Conservation (phyloP, 257 asterid genomes). For the Solanum pimpinellifolium region DNA sequence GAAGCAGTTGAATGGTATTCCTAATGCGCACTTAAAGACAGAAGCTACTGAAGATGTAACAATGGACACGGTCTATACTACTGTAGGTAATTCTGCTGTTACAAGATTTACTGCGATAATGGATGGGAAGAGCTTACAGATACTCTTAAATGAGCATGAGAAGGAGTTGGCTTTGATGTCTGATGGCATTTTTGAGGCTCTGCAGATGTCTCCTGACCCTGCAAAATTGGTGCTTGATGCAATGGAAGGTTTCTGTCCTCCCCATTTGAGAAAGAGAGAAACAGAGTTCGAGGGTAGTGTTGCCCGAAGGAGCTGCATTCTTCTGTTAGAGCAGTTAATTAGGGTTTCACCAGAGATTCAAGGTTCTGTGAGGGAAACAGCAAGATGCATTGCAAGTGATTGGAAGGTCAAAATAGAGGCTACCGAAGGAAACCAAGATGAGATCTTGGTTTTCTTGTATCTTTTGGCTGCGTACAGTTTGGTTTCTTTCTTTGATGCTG, state of each 20-base stretch:
- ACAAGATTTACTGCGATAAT: constrained; percentile 17
- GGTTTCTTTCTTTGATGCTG: constrained; percentile 18
- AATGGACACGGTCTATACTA: neutral
- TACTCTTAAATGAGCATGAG: constrained; percentile 27
- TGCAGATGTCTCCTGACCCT: constrained; percentile 34
- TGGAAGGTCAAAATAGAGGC: constrained; percentile 32
- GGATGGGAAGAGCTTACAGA: constrained; percentile 40
- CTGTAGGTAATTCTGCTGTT: neutral
- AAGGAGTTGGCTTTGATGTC: constrained; percentile 23
- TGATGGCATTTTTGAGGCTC: constrained; percentile 27
- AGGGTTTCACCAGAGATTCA: constrained; percentile 14
- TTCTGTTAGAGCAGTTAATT: constrained; percentile 28
- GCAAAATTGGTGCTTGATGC: constrained; percentile 49
- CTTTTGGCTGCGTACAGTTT: constrained; percentile 29
- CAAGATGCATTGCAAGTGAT: constrained; percentile 24
- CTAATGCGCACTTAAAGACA: neutral
- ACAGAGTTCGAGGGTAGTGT: constrained; percentile 4
- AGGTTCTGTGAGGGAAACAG: constrained; percentile 19
- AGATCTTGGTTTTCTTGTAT: constrained; percentile 31
- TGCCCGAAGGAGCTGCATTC: constrained; percentile 18
- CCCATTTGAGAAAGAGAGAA: constrained; percentile 11
- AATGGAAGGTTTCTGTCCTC: constrained; percentile 32
- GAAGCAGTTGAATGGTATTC: neutral
- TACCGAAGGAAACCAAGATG: constrained; percentile 2
- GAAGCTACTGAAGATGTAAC: constrained; percentile 17